Conservation (phyloP, 2,329 filamentous ascomycete species). For the Diaporthe aspalathi region DNA sequence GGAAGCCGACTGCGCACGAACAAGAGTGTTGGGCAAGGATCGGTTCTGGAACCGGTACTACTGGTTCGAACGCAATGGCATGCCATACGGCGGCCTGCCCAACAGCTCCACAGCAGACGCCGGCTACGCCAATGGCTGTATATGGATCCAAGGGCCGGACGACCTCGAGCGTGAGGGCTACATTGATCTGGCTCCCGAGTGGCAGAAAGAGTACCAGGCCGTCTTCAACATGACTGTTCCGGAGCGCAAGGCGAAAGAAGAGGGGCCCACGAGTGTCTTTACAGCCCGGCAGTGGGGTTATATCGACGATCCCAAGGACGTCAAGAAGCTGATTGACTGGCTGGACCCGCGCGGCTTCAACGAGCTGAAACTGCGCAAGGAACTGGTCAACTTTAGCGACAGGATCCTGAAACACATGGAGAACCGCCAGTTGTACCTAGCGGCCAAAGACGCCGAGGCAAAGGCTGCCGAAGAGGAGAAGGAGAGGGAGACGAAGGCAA, state of each 20-base stretch:
- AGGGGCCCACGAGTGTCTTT: conserved; percentile 82
- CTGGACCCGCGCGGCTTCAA: conserved; percentile 88
- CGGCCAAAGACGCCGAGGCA: conserved; percentile 54
- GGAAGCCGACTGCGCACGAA: conserved; percentile 92
- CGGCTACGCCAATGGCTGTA: conserved; percentile 90
- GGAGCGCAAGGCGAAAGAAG: conserved; percentile 86
- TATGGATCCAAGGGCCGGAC: conserved; percentile 97
- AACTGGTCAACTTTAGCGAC: conserved; percentile 80
- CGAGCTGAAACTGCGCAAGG: conserved; percentile 88
- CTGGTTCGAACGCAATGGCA: conserved; percentile 98
- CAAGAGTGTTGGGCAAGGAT: conserved; percentile 89
- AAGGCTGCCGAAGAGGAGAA: conserved; percentile 52
- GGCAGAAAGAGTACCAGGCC: conserved; percentile 79
- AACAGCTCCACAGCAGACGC: conserved; percentile 88
- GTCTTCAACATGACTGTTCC: conserved; percentile 85
- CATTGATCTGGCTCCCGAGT: conserved; percentile 79
- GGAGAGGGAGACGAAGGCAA: conserved; percentile 46
- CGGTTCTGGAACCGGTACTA: conserved; percentile 99
- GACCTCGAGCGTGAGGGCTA: conserved; percentile 88
- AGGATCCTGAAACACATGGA: conserved; percentile 84
- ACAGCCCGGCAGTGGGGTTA: conserved; percentile 90
- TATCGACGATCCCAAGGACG: conserved; percentile 81
- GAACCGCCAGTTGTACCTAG: conserved; percentile 79
- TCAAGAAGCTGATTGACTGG: conserved; percentile 87
- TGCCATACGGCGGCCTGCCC: conserved; percentile 92